These are phyloP conservation scores for Coemansia erecta DNA, from an alignment of 192 early-diverging fungal species.

Conservation along the genomic window DNA sequence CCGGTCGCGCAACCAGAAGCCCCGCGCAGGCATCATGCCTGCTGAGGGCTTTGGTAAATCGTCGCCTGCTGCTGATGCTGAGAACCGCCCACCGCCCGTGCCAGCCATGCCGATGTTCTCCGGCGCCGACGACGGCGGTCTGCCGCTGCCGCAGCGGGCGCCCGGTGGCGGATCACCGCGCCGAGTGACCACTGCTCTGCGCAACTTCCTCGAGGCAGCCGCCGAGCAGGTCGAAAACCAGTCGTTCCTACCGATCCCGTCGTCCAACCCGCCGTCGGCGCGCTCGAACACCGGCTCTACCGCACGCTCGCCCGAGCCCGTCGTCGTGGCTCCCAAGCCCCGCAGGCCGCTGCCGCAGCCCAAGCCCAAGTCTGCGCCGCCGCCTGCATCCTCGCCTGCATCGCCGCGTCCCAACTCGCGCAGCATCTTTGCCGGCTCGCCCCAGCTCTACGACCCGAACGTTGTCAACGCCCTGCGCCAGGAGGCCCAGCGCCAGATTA, in stretches of 20 bases:
- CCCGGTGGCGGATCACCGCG: constrained; percentile 15
- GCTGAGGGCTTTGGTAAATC: too few relatives aligned
- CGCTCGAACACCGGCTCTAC: not conserved
- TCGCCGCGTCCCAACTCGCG: constrained; percentile 22
- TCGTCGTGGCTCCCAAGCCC: constrained; percentile 3
- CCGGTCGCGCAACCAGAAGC: constrained; percentile 40
- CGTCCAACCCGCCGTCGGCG: constrained; percentile 11
- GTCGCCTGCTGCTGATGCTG: too few relatives aligned
- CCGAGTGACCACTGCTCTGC: constrained; percentile 40
- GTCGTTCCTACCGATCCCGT: constrained; percentile 21
- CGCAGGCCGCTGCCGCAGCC: constrained; percentile 12
- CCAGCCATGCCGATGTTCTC: constrained; percentile 41
- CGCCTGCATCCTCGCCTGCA: not conserved
- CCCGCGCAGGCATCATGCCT: constrained; percentile 17
- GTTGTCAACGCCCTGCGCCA: constrained; percentile 49
- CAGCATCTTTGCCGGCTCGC: constrained; percentile 48
- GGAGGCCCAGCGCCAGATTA: constrained; percentile 53
- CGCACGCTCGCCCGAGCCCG: not conserved
- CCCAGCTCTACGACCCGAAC: constrained; percentile 47
- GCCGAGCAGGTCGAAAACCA: constrained; percentile 53
- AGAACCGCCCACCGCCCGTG: constrained; percentile 21
- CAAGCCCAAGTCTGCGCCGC: constrained; percentile 15
- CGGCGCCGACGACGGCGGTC: not conserved
- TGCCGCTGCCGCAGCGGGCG: constrained; percentile 12
- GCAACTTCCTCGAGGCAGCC: constrained; percentile 50